These are phyloP conservation scores for Incumbomyces lentus DNA, from an alignment of 2,329 filamentous ascomycete species.

Conservation along the genomic window DNA sequence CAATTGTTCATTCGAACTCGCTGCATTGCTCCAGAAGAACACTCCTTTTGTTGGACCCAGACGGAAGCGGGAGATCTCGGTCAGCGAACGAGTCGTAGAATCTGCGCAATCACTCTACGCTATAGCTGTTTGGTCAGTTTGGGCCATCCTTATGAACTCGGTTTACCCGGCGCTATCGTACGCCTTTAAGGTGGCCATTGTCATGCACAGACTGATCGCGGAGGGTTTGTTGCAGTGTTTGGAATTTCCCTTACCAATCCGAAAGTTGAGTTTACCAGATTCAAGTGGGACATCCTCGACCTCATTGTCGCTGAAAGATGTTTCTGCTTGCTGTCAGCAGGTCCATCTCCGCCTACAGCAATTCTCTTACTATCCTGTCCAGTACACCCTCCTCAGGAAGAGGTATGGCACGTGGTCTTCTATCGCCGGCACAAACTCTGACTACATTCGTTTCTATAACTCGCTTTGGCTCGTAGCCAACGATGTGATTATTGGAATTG, in stretches of 20 bases:
- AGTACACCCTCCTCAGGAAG: conserved; percentile 83
- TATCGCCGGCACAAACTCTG: conserved; percentile 86
- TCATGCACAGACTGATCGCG: conserved; percentile 68
- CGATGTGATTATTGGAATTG: conserved; percentile 96
- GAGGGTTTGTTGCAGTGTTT: conserved; percentile 69
- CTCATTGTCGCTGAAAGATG: conserved; percentile 79
- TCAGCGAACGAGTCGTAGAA: conserved; percentile 87
- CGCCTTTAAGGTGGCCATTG: conserved; percentile 65
- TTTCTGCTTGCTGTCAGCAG: conserved; percentile 93
- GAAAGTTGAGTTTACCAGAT: conserved; percentile 13
- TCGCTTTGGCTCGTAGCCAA: conserved; percentile 97
- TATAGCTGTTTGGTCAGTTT: conserved; percentile 26
- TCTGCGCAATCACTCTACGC: conserved; percentile 65
- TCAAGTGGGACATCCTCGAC: conserved; percentile 45
- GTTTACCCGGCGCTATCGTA: conserved; percentile 65
- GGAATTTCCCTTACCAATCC: conserved; percentile 56
- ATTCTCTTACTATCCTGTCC: conserved; percentile 98
- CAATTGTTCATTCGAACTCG: conserved; percentile 89
- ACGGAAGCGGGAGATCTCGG: conserved; percentile 74
- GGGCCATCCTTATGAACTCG: conserved; percentile 65
- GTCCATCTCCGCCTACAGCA: conserved; percentile 94
- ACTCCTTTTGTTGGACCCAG: conserved; percentile 73
- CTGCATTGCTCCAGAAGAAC: conserved; percentile 77
- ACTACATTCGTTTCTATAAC: conserved; percentile 99
- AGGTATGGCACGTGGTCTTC: conserved; percentile 90